Evolutionary conservation across 768 basidiomycete genomes (phyloP).

Genomic region (Termitomyces sp.): DNA sequence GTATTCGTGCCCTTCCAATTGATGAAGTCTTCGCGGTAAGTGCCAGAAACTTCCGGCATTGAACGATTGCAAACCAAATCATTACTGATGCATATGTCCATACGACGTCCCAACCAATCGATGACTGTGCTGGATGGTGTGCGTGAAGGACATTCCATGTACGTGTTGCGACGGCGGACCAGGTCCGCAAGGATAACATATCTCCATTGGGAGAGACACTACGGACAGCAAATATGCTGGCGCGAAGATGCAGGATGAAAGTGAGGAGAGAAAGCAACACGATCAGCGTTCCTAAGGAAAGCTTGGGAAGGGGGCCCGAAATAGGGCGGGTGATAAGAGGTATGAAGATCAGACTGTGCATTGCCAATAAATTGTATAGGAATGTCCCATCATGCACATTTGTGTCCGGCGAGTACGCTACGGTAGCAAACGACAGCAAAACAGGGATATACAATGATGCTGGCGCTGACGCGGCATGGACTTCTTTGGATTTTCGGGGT

Average conservation of each 20-base stretch:
- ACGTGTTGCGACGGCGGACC: constrained; percentile 10
- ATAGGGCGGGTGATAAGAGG: constrained; percentile 36
- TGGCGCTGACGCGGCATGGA: not conserved
- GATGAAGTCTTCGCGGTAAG: not conserved
- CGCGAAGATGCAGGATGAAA: constrained; percentile 1
- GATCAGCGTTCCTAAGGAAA: not conserved
- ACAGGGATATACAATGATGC: constrained; percentile 36
- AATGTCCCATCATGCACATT: constrained; percentile 32
- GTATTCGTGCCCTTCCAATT: not conserved
- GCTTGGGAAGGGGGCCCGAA: not conserved
- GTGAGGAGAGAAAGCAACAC: not conserved
- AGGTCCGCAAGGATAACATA: constrained; percentile 13
- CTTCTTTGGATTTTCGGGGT: not conserved
- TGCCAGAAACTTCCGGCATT: not conserved
- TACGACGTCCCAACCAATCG: constrained; percentile 61
- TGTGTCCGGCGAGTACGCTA: constrained; percentile 40
- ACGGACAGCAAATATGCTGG: not conserved
- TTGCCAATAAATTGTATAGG: constrained; percentile 52
- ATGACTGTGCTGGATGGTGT: constrained; percentile 61
- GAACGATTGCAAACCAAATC: constrained; percentile 23
- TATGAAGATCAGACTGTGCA: constrained; percentile 53
- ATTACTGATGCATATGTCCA: constrained; percentile 46
- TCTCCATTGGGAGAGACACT: not conserved
- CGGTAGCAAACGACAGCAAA: constrained; percentile 38
- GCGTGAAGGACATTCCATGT: constrained; percentile 35